A percentile compares a stretch with the other conserved stretches of the same genome.
phyloP scores from a whole-genome alignment of 768 basidiomycete species.

The Boletus rex-veris region DNA sequence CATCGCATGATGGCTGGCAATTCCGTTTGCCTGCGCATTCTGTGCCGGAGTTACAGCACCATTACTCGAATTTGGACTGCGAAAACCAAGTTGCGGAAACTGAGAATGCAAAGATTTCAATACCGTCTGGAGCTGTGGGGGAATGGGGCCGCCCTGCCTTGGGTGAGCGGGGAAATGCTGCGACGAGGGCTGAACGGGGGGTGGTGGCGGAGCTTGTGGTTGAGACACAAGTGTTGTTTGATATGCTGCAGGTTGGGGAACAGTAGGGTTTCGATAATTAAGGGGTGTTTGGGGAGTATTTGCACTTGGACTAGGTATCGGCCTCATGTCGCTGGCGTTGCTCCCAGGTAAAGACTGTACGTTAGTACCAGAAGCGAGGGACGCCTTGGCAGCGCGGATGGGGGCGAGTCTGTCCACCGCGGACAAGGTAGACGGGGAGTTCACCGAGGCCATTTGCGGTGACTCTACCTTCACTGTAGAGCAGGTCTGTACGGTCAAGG shows the following conservation, averaged over 20 bases:
- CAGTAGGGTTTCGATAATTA: background rate
- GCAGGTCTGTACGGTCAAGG: conserved; percentile 12
- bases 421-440: conserved; percentile 3
- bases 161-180: background rate
- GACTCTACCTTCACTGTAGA: conserved; percentile 19
- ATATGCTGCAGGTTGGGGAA: background rate
- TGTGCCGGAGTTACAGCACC: background rate
- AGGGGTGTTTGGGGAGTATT: background rate
- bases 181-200: background rate
- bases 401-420: conserved; percentile 29
- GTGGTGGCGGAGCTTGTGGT: background rate
- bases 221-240: background rate
- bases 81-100: conserved; percentile 6
- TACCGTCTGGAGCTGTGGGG: conserved; percentile 10
- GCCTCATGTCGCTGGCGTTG: background rate
- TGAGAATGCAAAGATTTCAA: conserved; percentile 17
- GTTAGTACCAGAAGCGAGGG: conserved; percentile 12
- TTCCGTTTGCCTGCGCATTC: background rate
- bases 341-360: conserved; percentile 8
- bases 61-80: background rate
- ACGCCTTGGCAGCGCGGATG: conserved; percentile 32
- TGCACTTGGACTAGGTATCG: background rate
- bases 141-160: conserved; percentile 2
- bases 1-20: background rate
- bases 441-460: conserved; percentile 7